Evolutionary conservation across 2,329 filamentous ascomycete genomes (phyloP), one percentile per base, ranked within the genome.

Genomic region (Didymella keratinophila): DNA sequence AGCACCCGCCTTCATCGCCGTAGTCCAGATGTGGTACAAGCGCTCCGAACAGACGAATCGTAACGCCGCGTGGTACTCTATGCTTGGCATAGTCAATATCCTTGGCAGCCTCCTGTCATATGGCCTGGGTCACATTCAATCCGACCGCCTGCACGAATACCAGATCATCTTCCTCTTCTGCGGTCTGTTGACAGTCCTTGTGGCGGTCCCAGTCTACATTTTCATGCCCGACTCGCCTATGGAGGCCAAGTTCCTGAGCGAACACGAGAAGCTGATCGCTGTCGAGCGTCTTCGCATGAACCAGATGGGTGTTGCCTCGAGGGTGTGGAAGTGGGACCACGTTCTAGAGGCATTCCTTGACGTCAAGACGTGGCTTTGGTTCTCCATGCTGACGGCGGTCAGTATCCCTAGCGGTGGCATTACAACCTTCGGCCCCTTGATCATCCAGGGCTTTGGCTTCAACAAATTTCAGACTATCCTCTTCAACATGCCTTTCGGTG

Each of bases 151-250:
- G 10, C 71, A 77, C 53, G 69, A 67, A 7, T 74, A 71, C 47
- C 72, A 76, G 56, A 71, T 75, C 64, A 74, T 76, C 62, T 76
- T 75, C 54, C 67, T 76, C 10, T 74, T 76, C 56, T 75, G 73
- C 42, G 73, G 73, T 48, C 64, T 74, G 2, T 18, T 87, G 45
- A 86, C 84, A 0, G 79, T 86, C 6, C 72, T 79, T 1, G 84
- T 83, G 58, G 80, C 83, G 1, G 64, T 78, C 0, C 67, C 83
- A 12, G 81, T 89, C 5, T 79, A 54, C 42, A 57, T 82, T 18
- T 82, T 83, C 50, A 86, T 90, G 80, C 88, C 88, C 0, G 87
- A 90, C 64, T 87, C 85, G 0, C 87, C 87, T 0, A 82, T 87
- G 67, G 80, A 84, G 21, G 82, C 86, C 1, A 84, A 82, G 20